These are phyloP conservation scores for Aspergillus bombycis DNA, from an alignment of 2,329 filamentous ascomycete species.

Conservation along the genomic window DNA sequence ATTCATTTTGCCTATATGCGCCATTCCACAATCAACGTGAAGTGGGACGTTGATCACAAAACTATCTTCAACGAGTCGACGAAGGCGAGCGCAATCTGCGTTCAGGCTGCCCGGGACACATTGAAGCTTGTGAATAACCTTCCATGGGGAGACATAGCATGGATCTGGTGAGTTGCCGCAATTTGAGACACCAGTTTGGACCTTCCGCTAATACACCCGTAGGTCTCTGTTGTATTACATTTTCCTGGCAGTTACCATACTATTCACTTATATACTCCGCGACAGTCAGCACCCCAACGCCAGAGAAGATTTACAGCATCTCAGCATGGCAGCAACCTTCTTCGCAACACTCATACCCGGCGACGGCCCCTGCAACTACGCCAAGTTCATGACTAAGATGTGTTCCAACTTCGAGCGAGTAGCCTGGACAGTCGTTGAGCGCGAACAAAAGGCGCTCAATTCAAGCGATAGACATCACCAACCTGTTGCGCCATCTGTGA, in stretches of 20 bases:
- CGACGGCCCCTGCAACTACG: slow-evolving; percentile 80
- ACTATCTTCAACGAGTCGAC: slow-evolving; percentile 86
- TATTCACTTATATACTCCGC: slow-evolving; percentile 91
- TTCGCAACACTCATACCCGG: slow-evolving; percentile 75
- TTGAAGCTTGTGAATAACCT: slow-evolving; percentile 92
- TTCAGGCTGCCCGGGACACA: slow-evolving; percentile 84
- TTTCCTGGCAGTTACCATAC: slow-evolving; percentile 84
- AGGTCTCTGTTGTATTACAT: slow-evolving; percentile 91
- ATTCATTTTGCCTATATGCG: slow-evolving; percentile 90
- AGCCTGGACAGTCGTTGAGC: slow-evolving; percentile 82
- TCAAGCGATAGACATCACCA: slow-evolving; percentile 29
- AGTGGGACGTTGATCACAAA: slow-evolving; percentile 39
- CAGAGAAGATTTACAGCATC: slow-evolving; percentile 79
- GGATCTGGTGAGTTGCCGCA: slow-evolving; percentile 74
- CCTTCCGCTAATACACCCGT: slow-evolving; percentile 8
- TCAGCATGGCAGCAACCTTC: slow-evolving; percentile 88
- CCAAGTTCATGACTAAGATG: slow-evolving; percentile 86
- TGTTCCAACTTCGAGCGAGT: slow-evolving; percentile 93
- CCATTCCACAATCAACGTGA: slow-evolving; percentile 69
- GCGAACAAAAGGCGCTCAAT: slow-evolving; percentile 71
- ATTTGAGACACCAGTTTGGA: neutral
- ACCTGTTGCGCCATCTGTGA: slow-evolving; percentile 7
- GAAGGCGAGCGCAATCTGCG: slow-evolving; percentile 82
- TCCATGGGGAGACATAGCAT: slow-evolving; percentile 88
- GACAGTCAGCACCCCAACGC: slow-evolving; percentile 83